Evolutionary conservation across 2,329 filamentous ascomycete species (phyloP).

Genomic region (Westerdykella sp.): DNA sequence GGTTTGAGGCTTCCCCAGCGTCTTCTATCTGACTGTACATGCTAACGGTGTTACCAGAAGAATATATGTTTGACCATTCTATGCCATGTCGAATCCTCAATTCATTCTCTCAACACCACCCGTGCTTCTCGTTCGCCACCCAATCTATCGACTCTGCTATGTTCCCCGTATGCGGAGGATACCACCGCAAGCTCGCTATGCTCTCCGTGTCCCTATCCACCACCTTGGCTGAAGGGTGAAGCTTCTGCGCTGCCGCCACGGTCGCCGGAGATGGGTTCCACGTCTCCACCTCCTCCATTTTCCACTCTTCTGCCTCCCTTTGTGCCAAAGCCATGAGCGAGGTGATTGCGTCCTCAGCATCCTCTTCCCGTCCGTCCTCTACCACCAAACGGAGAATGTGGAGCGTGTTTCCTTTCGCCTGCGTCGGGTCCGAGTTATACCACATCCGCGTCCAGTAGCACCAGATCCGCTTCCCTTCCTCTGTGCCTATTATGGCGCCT

Average conservation of each 20-base stretch:
- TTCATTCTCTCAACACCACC: slow-evolving; percentile 55
- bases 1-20: too few relatives aligned
- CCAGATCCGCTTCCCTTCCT: slow-evolving; percentile 58
- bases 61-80: not conserved
- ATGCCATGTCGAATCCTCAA: not conserved
- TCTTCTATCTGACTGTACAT: too few relatives aligned
- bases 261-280: slow-evolving; percentile 69
- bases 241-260: slow-evolving; percentile 36
- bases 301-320: slow-evolving; percentile 64
- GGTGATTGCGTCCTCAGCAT: slow-evolving; percentile 44
- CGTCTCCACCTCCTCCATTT: slow-evolving; percentile 63
- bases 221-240: slow-evolving; percentile 48
- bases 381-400: slow-evolving; percentile 64
- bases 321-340: slow-evolving; percentile 63
- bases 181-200: slow-evolving; percentile 68
- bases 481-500: slow-evolving; percentile 59
- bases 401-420: slow-evolving; percentile 58
- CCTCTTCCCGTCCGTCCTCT: slow-evolving; percentile 48
- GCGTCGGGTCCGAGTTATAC: slow-evolving; percentile 49
- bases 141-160: slow-evolving; percentile 55
- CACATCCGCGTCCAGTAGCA: slow-evolving; percentile 65
- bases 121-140: slow-evolving; percentile 72
- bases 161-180: slow-evolving; percentile 42
- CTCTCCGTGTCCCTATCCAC: slow-evolving; percentile 57
- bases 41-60: too few relatives aligned